A percentile compares a stretch with the other conserved stretches of the same genome.
Conservation (phyloP, 2,329 filamentous ascomycete species). For the Colletotrichum coccodes region DNA sequence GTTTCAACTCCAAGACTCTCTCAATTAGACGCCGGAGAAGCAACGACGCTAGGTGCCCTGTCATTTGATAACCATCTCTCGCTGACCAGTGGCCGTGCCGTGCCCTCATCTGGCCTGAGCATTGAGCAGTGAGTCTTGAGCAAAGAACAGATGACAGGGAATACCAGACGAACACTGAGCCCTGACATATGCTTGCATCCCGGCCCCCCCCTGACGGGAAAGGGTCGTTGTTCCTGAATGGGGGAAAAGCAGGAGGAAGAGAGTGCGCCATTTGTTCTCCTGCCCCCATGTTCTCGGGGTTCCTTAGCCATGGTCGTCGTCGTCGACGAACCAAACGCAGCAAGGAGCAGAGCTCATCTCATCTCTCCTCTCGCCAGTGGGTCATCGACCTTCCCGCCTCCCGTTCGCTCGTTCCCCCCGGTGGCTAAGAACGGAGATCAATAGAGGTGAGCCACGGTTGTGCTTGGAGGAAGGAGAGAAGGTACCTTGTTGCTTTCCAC, state of each 20-base stretch:
- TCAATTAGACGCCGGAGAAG: slow-evolving; percentile 21
- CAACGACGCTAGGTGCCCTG: not conserved
- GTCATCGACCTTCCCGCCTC: not conserved
- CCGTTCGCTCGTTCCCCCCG: slow-evolving; percentile 4
- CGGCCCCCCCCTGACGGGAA: not conserved
- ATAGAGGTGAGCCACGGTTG: not conserved
- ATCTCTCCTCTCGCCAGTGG: not conserved
- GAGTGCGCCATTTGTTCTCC: slow-evolving; percentile 6
- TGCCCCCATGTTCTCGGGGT: not conserved
- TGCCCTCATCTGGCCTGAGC: not conserved
- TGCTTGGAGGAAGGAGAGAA: not conserved
- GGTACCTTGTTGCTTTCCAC: not conserved
- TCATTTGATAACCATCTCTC: not conserved
- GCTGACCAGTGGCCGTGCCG: not conserved
- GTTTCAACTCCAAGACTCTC: slow-evolving; percentile 7
- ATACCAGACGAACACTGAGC: not conserved
- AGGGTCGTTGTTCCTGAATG: not conserved
- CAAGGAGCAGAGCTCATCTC: not conserved
- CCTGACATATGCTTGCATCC: not conserved
- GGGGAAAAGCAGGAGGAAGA: not conserved
- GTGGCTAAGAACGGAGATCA: slow-evolving; percentile 7
- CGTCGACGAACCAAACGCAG: not conserved
- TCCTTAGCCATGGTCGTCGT: not conserved
- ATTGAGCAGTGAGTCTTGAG: not conserved
- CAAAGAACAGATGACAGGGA: not conserved